Conservation (phyloP, 768 basidiomycete species). For the Dacryopinax spathularia region DNA sequence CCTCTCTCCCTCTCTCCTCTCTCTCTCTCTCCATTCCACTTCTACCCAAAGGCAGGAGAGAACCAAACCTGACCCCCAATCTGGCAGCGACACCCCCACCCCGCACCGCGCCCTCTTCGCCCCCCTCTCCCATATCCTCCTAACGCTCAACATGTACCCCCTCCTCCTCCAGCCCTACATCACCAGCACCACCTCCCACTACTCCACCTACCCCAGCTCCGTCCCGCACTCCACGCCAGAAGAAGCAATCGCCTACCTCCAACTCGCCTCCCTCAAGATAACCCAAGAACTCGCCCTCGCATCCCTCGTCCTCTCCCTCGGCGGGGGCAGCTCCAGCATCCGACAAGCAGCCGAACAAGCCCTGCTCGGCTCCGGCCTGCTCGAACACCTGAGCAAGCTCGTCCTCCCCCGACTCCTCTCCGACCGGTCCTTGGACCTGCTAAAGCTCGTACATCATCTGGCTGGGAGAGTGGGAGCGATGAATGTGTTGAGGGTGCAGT, state of each 20-base stretch:
- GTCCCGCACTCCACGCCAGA: background rate
- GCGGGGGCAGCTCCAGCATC: background rate
- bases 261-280: background rate
- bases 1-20: too few relatives aligned
- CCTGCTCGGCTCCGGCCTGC: background rate
- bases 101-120: background rate
- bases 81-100: background rate
- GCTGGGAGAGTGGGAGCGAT: background rate
- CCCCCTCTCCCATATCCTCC: background rate
- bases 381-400: background rate
- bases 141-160: conserved; percentile 10
- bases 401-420: background rate
- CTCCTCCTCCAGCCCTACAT: conserved; percentile 6
- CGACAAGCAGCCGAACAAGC: background rate
- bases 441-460: background rate
- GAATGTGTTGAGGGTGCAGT: background rate
- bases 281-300: background rate
- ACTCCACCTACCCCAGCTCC: background rate
- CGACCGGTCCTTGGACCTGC: background rate
- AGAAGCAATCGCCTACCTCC: background rate
- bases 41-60: too few relatives aligned
- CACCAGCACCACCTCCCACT: background rate
- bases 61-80: too few relatives aligned
- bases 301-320: background rate
- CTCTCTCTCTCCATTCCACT: too few relatives aligned